These are phyloP conservation scores for Fennellomyces sp. DNA, from an alignment of 371 early-diverging fungal species.

Conservation along the genomic window DNA sequence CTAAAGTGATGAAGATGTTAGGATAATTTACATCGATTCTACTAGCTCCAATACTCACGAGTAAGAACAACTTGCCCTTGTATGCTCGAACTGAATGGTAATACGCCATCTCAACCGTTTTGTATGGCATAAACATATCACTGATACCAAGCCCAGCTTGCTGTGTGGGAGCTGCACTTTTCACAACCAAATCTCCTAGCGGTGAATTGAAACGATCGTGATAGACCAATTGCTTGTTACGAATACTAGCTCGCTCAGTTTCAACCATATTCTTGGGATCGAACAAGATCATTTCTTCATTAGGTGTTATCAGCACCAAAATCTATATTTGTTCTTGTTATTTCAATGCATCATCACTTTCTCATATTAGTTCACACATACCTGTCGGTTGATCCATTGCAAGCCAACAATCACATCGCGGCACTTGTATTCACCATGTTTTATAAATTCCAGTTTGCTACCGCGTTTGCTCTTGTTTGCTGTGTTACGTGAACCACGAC, in stretches of 20 bases:
- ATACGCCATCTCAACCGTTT: conserved; percentile 70
- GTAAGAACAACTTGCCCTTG: conserved; percentile 47
- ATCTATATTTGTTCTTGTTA: no score
- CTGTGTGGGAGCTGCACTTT: conserved; percentile 10
- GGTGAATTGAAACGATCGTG: conserved; percentile 67
- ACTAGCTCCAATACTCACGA: no score
- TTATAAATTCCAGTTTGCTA: conserved; percentile 51
- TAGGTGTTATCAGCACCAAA: conserved; percentile 62
- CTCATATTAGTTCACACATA: no score
- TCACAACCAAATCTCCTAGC: conserved; percentile 28
- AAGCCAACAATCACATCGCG: conserved; percentile 71
- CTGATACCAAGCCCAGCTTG: conserved; percentile 5
- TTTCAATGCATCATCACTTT: no score
- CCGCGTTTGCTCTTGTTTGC: conserved; percentile 31
- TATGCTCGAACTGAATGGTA: conserved; percentile 68
- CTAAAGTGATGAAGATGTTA: no score
- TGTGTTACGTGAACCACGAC: conserved; percentile 2
- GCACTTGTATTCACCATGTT: conserved; percentile 63
- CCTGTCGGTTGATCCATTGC: conserved; percentile 79
- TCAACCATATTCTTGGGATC: conserved; percentile 66
- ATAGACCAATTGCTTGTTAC: conserved; percentile 60
- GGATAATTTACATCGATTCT: no score
- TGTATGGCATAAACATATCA: conserved; percentile 18
- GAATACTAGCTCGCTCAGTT: conserved; percentile 63
- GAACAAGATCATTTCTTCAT: conserved; percentile 73